Percentiles rank a stretch among this genome's conserved stretches.
These are phyloP conservation scores for Dictyostelium discoideum DNA, from an alignment of 78 protist species.

Conservation along the genomic window DNA sequence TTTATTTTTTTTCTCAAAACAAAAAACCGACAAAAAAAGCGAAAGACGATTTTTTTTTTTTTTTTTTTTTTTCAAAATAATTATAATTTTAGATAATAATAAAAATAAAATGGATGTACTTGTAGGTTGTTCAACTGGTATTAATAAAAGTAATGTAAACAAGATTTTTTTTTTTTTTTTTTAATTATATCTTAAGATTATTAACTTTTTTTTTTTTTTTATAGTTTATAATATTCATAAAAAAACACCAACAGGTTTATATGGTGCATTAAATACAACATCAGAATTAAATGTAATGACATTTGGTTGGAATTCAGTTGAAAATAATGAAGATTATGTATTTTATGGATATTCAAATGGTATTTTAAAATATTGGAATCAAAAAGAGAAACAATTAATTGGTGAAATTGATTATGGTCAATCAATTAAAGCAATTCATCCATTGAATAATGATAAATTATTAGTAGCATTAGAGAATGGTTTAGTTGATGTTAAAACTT, in stretches of 20 bases:
- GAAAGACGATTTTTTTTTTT: background rate
- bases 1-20: no score
- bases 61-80: background rate
- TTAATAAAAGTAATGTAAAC: slow-evolving; percentile 19
- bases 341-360: slow-evolving; percentile 27
- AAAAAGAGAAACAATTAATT: slow-evolving; percentile 15
- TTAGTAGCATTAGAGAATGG: slow-evolving; percentile 7
- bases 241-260: slow-evolving; percentile 5
- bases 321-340: slow-evolving; percentile 22
- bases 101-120: slow-evolving; percentile 25
- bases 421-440: background rate
- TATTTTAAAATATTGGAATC: slow-evolving; percentile 9
- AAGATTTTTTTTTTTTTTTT: background rate
- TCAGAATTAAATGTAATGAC: slow-evolving; percentile 23
- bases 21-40: background rate
- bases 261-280: background rate
- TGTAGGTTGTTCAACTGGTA: slow-evolving; percentile 27
- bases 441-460: slow-evolving; percentile 21
- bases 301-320: slow-evolving; percentile 44
- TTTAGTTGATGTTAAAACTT: slow-evolving; percentile 8
- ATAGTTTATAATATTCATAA: slow-evolving; percentile 42
- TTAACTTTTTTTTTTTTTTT: background rate
- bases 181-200: background rate
- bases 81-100: background rate
- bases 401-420: background rate